Evolutionary conservation across 164 flowering plant genomes (phyloP).

Genomic region (Litsea cubeba): DNA sequence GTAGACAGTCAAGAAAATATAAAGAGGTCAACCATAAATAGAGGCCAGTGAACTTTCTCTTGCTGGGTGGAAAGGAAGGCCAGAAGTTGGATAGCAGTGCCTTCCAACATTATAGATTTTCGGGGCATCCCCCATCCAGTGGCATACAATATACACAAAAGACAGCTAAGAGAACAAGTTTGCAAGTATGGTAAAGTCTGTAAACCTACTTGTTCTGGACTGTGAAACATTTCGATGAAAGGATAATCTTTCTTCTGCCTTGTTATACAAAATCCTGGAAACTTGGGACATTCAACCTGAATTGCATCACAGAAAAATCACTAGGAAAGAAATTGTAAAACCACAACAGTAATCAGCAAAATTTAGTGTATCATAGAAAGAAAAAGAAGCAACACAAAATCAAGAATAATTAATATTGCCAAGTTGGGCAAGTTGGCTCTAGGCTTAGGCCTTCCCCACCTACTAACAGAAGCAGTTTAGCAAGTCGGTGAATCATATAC

Average conservation of each 20-base stretch:
- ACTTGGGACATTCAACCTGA: slow-evolving; percentile 95
- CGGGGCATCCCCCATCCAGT: not conserved
- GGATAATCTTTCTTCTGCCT: slow-evolving; percentile 88
- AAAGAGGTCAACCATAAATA: not conserved
- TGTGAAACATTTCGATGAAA: slow-evolving; percentile 82
- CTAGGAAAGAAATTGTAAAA: not conserved
- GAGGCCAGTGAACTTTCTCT: not conserved
- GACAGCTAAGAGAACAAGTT: not conserved
- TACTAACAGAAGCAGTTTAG: too few species aligned
- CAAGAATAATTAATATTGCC: not conserved
- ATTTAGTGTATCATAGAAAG: not conserved
- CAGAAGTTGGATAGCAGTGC: not conserved
- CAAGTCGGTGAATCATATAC: too few species aligned
- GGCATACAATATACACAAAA: not conserved
- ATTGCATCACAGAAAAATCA: slow-evolving; percentile 5
- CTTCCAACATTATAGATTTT: too few species aligned
- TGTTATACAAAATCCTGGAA: slow-evolving; percentile 84
- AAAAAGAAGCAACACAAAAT: not conserved
- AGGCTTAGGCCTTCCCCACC: too few species aligned
- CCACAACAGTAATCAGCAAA: not conserved
- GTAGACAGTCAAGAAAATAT: too few species aligned
- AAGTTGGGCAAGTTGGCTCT: too few species aligned
- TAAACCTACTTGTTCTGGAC: slow-evolving; percentile 64
- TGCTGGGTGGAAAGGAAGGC: not conserved
- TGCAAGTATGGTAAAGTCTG: not conserved